These are phyloP conservation scores for Penicillium simplicissimum DNA, from an alignment of 495 filamentous ascomycete species.

Conservation along the genomic window DNA sequence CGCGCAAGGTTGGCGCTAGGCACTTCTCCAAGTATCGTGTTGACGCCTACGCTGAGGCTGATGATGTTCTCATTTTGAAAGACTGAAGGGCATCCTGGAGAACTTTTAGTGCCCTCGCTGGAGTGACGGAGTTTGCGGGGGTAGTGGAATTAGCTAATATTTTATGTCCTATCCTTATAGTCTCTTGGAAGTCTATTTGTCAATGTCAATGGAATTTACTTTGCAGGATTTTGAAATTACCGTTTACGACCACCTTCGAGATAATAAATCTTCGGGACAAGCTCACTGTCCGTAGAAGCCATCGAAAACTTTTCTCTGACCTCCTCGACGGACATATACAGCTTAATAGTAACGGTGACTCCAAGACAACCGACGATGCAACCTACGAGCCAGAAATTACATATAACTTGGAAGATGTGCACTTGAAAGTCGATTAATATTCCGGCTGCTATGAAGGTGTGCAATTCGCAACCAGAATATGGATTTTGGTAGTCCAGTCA, in stretches of 20 bases:
- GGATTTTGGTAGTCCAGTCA: neutral
- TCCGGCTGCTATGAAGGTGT: neutral
- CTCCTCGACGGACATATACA: no score
- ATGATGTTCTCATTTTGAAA: neutral
- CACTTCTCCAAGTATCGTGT: conserved; percentile 42
- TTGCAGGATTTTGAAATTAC: neutral
- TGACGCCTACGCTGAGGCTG: conserved; percentile 12
- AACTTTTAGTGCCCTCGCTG: neutral
- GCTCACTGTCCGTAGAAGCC: no score
- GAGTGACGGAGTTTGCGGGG: neutral
- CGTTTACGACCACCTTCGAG: no score
- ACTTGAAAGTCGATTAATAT: no score
- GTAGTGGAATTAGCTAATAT: neutral
- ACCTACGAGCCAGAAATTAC: no score
- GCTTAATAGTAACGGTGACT: no score
- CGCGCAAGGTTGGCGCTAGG: conserved; percentile 45
- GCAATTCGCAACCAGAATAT: neutral
- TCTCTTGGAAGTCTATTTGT: neutral
- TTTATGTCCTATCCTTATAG: neutral
- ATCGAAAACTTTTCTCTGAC: no score
- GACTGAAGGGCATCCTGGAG: neutral
- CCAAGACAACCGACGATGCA: no score
- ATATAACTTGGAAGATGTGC: no score
- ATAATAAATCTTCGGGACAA: no score
- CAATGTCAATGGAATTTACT: neutral